Percentiles rank a stretch among this genome's conserved stretches.
phyloP scores from a whole-genome alignment of 2,329 filamentous ascomycete genomes.

The Berkeleyomyces basicola region DNA sequence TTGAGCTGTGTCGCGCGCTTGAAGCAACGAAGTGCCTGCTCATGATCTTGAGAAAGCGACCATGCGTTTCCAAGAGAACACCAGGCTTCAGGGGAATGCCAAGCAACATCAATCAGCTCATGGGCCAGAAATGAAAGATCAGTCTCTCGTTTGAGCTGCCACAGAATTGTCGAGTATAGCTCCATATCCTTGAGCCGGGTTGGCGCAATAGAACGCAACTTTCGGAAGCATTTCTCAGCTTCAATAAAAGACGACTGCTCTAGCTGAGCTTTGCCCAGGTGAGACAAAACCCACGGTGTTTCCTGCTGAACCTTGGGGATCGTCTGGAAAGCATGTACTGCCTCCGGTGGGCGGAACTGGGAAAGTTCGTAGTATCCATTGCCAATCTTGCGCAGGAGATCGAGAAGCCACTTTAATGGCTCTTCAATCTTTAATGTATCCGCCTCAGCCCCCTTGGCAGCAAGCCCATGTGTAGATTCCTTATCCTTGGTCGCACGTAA shows the following conservation, averaged over 20 bases:
- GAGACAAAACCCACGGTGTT: slow-evolving; percentile 82
- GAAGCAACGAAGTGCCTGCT: slow-evolving; percentile 88
- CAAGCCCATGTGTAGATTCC: background rate
- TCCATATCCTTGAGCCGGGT: slow-evolving; percentile 89
- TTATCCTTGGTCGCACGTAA: slow-evolving; percentile 20
- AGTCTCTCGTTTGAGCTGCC: slow-evolving; percentile 86
- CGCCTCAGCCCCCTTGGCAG: slow-evolving; percentile 25
- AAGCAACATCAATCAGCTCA: slow-evolving; percentile 71
- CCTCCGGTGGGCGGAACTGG: slow-evolving; percentile 62
- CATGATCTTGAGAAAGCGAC: slow-evolving; percentile 80
- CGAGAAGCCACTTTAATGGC: slow-evolving; percentile 57
- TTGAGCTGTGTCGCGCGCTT: slow-evolving; percentile 84
- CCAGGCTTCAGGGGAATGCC: slow-evolving; percentile 88
- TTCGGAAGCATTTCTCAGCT: slow-evolving; percentile 71
- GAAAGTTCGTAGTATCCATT: slow-evolving; percentile 63
- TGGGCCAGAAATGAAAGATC: slow-evolving; percentile 86
- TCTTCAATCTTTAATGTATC: slow-evolving; percentile 56
- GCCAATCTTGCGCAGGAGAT: slow-evolving; percentile 67
- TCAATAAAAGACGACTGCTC: slow-evolving; percentile 77
- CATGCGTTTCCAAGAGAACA: slow-evolving; percentile 90
- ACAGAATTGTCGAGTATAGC: slow-evolving; percentile 95
- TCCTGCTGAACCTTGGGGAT: slow-evolving; percentile 64
- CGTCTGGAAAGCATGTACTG: slow-evolving; percentile 54
- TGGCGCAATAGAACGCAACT: slow-evolving; percentile 63
- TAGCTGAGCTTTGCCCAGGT: slow-evolving; percentile 80